These are phyloP conservation scores for Coemansia sp. DNA, from an alignment of 192 early-diverging fungal species.

Conservation along the genomic window DNA sequence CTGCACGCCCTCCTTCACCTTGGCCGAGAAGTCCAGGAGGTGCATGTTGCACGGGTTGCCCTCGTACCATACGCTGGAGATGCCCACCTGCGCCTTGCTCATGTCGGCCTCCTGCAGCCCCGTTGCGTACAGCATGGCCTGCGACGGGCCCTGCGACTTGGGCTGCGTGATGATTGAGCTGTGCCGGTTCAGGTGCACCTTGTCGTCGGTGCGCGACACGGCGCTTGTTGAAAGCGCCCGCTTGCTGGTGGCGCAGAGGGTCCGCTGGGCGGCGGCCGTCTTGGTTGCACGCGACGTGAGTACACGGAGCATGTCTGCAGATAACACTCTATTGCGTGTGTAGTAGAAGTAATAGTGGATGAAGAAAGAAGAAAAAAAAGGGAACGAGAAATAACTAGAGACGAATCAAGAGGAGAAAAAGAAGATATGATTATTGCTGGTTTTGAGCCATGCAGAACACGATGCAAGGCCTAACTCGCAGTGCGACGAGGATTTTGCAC, in stretches of 20 bases:
- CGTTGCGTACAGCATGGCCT: constrained; percentile 98
- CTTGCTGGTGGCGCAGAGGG: constrained; percentile 4
- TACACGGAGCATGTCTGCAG: constrained; percentile 28
- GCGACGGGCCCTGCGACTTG: constrained; percentile 92
- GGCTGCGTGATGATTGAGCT: constrained; percentile 88
- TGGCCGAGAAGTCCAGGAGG: constrained; percentile 76
- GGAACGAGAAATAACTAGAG: background rate
- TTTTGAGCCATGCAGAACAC: background rate
- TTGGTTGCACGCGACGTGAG: constrained; percentile 7
- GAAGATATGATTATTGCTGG: too few species aligned
- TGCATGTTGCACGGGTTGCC: constrained; percentile 99
- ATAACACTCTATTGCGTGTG: constrained; percentile 1
- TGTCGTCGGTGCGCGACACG: constrained; percentile 13
- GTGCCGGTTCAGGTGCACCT: constrained; percentile 71
- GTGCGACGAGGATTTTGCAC: too few species aligned
- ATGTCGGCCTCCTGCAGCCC: constrained; percentile 83
- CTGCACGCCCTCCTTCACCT: constrained; percentile 92
- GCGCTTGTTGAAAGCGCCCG: constrained; percentile 9
- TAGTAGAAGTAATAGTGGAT: background rate
- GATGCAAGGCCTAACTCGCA: too few species aligned
- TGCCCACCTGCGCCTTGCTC: constrained; percentile 90
- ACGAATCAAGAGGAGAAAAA: too few species aligned
- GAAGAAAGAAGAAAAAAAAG: background rate
- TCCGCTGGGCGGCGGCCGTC: constrained; percentile 3
- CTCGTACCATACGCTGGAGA: constrained; percentile 97